Conservation (phyloP, 179 eudicot genomes). For the Beta lomatogona region DNA sequence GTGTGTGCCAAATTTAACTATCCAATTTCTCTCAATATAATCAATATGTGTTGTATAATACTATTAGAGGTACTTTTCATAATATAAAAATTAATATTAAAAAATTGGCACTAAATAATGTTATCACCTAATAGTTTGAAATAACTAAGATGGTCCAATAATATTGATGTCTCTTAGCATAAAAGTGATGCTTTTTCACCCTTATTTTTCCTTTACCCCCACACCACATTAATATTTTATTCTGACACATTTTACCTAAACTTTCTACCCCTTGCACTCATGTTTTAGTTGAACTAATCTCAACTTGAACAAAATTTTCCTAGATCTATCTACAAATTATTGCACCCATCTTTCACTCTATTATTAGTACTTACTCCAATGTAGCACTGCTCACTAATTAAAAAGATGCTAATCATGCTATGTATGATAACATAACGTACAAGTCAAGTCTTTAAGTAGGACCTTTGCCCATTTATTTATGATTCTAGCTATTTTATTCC, state of each 20-base stretch:
- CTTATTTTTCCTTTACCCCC: background rate
- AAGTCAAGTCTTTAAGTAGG: slow-evolving; percentile 14
- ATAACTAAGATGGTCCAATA: background rate
- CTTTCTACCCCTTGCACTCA: background rate
- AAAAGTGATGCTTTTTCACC: background rate
- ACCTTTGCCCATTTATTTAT: background rate
- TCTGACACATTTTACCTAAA: slow-evolving; percentile 17
- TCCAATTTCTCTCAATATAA: too few relatives aligned
- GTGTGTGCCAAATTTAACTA: too few relatives aligned
- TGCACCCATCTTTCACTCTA: background rate
- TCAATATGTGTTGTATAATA: too few relatives aligned
- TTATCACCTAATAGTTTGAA: background rate
- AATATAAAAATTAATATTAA: too few relatives aligned
- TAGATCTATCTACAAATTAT: slow-evolving; percentile 2
- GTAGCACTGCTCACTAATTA: background rate
- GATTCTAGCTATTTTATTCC: background rate
- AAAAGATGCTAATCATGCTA: background rate
- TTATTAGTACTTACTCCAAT: background rate
- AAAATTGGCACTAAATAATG: background rate
- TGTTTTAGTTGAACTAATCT: slow-evolving; percentile 17
- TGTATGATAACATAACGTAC: slow-evolving; percentile 1
- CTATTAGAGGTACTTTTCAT: too few relatives aligned
- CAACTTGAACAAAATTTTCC: background rate
- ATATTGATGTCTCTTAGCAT: background rate
- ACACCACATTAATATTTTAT: background rate